Base-by-base conservation (phyloP, 495 filamentous ascomycete species). In the Aspergillus taichungensis region DNA sequence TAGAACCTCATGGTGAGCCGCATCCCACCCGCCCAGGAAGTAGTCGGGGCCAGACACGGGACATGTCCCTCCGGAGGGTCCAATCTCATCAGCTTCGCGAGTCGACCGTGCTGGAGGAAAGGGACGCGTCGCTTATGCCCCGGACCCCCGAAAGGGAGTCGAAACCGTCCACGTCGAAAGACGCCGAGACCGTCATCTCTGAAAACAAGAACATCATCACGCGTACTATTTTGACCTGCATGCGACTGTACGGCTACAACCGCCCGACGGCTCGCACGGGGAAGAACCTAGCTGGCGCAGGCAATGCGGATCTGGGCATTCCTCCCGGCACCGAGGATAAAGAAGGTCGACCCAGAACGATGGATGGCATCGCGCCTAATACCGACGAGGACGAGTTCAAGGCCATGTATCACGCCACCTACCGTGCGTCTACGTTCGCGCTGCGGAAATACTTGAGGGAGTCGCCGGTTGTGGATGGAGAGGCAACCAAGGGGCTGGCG, bases 371-470 rank as follows among this genome's bases (percentile, higher is more conserved):
- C 5, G 43, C 46, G 6, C 49, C 53, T 0, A 43, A 43, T 0
- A 52, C 57, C 0, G 72, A 77, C 28, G 74, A 76, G 36, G 78
- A 82, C 50, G 78, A 82, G 38, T 84, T 79, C 57, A 84, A 83
- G 55, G 52, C 72, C 7, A 73, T 83, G 60, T 84, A 84, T 42
- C 80, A 84, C 49, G 78, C 80, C 38, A 78, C 76, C 0, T 82
- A 74, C 49, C 81, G 79, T 46, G 74, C 77, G 13, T 71, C 76
- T 1, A 71, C 68, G 13, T 80, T 82, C 54, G 74, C 78, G 5
- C 68, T 82, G 24, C 66, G 79, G 35, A 69, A 61, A 33, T 67
- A 72, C 43, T 57, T 79, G 42, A 70, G 60, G 41, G 58, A 60
- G 24, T 6, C 43, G 1, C 18, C 42, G 4, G 18, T 24, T 6